A percentile compares a stretch with the other conserved stretches of the same genome.
phyloP scores from a whole-genome alignment of 2,329 filamentous ascomycete species.

The Stagonosporopsis chrysanthemi region DNA sequence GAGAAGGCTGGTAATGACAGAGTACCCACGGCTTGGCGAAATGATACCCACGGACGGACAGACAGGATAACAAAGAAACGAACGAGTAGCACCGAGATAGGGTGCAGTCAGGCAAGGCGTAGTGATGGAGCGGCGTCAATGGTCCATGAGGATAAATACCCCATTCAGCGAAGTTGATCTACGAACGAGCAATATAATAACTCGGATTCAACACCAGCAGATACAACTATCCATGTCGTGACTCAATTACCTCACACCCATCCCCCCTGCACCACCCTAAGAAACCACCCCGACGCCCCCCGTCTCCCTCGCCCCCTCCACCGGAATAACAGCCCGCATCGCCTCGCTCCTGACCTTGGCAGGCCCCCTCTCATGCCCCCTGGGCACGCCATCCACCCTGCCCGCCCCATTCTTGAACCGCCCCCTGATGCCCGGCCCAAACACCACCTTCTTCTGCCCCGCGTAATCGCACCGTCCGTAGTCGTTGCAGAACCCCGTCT shows the following conservation, averaged over 20 bases:
- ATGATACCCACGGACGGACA: slow-evolving; percentile 13
- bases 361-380: slow-evolving; percentile 35
- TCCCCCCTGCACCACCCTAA: background rate
- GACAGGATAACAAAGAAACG: background rate
- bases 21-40: slow-evolving; percentile 1
- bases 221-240: too few relatives aligned
- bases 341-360: slow-evolving; percentile 43
- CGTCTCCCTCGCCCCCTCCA: slow-evolving; percentile 34
- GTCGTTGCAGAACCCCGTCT: slow-evolving; percentile 43
- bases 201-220: too few relatives aligned
- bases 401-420: slow-evolving; percentile 21
- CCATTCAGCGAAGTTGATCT: too few relatives aligned
- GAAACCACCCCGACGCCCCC: slow-evolving; percentile 9
- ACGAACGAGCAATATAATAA: too few relatives aligned
- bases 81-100: background rate
- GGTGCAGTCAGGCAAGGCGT: background rate
- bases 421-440: slow-evolving; percentile 31
- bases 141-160: too few relatives aligned
- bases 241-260: background rate
- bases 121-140: background rate
- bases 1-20: background rate
- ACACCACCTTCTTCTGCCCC: slow-evolving; percentile 22
- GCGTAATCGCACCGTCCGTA: slow-evolving; percentile 42
- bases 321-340: slow-evolving; percentile 37
- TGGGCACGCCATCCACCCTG: slow-evolving; percentile 28